Evolutionary conservation across 2,329 filamentous ascomycete genomes (phyloP), one percentile per base, ranked within the genome.

Genomic region (Arthrinium puccinioides): DNA sequence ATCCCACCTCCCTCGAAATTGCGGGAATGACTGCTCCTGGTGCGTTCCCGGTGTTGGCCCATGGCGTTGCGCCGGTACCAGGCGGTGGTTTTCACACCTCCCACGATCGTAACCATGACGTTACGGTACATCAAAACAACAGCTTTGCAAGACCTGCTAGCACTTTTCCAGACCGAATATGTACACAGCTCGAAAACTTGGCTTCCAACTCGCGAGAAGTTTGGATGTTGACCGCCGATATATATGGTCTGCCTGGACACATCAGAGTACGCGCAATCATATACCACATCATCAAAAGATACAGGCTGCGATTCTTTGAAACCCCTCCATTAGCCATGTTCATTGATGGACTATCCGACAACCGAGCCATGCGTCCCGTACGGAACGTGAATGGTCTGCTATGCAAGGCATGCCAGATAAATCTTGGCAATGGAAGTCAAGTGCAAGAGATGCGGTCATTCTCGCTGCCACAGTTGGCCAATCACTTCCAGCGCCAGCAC

Each of bases 181-280:
- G 64, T 40, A 42, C 50, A 14, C 69, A 73, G 44, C 57, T 77
- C 7, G 67, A 75, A 32, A 61, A 70, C 31, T 60, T 85, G 42
- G 68, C 70, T 9, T 64, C 60, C 28, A 68, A 71, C 50, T 72
- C 76, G 5, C 69, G 74, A 41, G 72, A 77, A 18, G 58, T 82
- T 24, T 89, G 83, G 82, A 72, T 73, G 43, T 60, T 65, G 16
- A 71, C 80, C 3, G 69, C 69, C 7, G 67, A 68, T 4, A 64
- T 86, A 44, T 75, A 75, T 46, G 72, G 79, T 35, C 59, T 87
- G 13, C 71, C 79, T 11, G 71, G 73, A 26, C 73, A 72, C 42
- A 67, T 85, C 32, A 76, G 78, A 45, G 67, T 84, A 13, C 74
- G 74, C 42, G 70, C 78, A 32, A 64, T 84, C 9, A 68, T 89